Evolutionary conservation across 441 rosid genomes (phyloP).

Genomic region (Pelargonium cotyledonis): DNA sequence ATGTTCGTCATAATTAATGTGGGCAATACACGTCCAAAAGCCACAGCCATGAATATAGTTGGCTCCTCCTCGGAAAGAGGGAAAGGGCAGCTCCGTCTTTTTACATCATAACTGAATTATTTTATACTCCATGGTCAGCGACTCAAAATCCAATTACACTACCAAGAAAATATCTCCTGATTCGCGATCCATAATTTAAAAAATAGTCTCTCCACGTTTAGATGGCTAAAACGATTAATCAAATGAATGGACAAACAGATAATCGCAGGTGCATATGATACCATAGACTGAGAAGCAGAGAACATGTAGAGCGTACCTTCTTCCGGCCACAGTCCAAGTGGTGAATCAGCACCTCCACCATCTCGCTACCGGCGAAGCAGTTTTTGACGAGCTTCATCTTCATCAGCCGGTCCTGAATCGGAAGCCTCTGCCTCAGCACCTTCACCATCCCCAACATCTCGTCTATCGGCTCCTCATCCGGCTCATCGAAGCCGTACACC

Average conservation of each 20-base stretch:
- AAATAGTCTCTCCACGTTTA: background rate
- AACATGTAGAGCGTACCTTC: slow-evolving; percentile 40
- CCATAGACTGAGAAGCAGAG: background rate
- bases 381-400: slow-evolving; percentile 83
- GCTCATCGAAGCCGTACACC: slow-evolving; percentile 61
- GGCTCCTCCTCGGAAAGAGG: background rate
- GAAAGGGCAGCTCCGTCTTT: background rate
- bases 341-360: slow-evolving; percentile 58
- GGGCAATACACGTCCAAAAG: background rate
- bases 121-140: background rate
- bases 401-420: slow-evolving; percentile 70
- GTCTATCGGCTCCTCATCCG: slow-evolving; percentile 34
- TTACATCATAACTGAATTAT: background rate
- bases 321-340: slow-evolving; percentile 62
- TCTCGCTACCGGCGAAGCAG: slow-evolving; percentile 69
- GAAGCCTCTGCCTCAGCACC: slow-evolving; percentile 58
- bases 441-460: slow-evolving; percentile 42
- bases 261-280: background rate
- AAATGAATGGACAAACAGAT: background rate
- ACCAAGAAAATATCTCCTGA: background rate
- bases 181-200: background rate
- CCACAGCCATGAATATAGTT: background rate
- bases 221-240: too few relatives aligned
- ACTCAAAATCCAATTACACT: background rate
- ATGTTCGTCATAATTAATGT: slow-evolving; percentile 24